phyloP scores from a whole-genome alignment of 225 moss, liverwort and hornwort genomes.

The Climacium dendroides region DNA sequence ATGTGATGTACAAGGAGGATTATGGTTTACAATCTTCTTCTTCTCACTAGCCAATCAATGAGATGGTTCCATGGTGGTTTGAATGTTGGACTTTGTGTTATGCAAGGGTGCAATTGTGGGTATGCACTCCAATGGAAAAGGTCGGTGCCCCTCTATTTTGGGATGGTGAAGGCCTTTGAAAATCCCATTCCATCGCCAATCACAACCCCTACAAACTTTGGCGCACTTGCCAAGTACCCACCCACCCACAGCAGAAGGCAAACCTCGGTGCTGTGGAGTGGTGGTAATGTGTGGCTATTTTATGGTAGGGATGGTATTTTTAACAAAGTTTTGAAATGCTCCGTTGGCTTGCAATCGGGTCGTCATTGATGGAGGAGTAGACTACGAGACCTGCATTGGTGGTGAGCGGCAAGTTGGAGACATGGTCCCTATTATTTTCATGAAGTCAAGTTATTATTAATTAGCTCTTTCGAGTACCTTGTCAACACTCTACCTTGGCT shows the following conservation, averaged over 20 bases:
- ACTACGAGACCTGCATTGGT: accelerated
- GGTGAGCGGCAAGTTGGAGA: accelerated
- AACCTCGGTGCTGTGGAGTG: background rate
- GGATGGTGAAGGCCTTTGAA: background rate
- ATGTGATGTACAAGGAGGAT: background rate
- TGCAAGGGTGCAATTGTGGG: accelerated
- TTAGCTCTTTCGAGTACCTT: background rate
- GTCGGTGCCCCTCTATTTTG: background rate
- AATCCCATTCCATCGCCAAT: background rate
- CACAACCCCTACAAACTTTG: background rate
- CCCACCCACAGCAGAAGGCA: accelerated
- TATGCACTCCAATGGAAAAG: accelerated
- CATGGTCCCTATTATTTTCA: background rate
- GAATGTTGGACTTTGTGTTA: background rate
- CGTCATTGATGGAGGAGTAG: accelerated
- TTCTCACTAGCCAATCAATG: background rate
- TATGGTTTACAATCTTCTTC: background rate
- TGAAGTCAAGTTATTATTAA: background rate
- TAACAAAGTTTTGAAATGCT: background rate
- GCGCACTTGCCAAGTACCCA: background rate
- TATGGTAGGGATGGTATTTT: background rate
- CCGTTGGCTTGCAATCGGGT: too few species aligned
- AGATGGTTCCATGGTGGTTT: accelerated
- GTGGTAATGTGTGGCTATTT: background rate
- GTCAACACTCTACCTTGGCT: too few species aligned